A percentile compares a stretch with the other conserved stretches of the same genome.
Evolutionary conservation across 1,284 basidiomycete genomes (phyloP).

Genomic region (Marasmius fiardii): DNA sequence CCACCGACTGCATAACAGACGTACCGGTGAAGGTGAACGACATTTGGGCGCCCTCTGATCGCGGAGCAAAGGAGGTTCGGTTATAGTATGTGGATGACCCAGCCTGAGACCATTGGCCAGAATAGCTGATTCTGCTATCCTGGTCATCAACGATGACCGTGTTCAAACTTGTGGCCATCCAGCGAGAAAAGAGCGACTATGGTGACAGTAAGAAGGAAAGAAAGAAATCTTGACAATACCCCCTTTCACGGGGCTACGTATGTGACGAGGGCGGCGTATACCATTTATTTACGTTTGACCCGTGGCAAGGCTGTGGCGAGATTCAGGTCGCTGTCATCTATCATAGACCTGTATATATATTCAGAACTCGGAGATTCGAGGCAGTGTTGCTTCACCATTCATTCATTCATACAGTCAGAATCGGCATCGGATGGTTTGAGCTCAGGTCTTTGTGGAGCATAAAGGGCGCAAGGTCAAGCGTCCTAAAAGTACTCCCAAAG

Average conservation of each 20-base stretch:
- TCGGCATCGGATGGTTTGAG: no score
- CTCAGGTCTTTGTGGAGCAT: no score
- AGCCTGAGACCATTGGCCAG: conserved; percentile 19
- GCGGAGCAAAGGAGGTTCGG: conserved; percentile 18
- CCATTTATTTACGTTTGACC: neutral
- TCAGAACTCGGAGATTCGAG: no score
- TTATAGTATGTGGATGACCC: conserved; percentile 17
- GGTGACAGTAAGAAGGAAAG: neutral
- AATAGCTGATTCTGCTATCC: conserved; percentile 19
- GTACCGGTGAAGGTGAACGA: conserved; percentile 21
- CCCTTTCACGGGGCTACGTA: neutral
- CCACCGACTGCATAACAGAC: neutral
- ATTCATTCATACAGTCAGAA: no score
- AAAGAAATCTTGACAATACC: neutral
- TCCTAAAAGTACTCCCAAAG: no score
- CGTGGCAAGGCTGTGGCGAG: no score
- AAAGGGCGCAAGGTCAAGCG: no score
- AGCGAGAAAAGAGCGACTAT: neutral
- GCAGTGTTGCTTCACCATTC: no score
- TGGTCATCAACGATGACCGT: conserved; percentile 23
- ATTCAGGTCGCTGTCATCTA: no score
- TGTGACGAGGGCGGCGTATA: neutral
- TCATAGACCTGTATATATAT: no score
- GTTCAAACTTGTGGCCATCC: conserved; percentile 2
- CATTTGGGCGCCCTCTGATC: conserved; percentile 17